Evolutionary conservation across 345 rosid genomes (phyloP), one percentile per base, ranked within the genome.

Genomic region (Populus deltoides): DNA sequence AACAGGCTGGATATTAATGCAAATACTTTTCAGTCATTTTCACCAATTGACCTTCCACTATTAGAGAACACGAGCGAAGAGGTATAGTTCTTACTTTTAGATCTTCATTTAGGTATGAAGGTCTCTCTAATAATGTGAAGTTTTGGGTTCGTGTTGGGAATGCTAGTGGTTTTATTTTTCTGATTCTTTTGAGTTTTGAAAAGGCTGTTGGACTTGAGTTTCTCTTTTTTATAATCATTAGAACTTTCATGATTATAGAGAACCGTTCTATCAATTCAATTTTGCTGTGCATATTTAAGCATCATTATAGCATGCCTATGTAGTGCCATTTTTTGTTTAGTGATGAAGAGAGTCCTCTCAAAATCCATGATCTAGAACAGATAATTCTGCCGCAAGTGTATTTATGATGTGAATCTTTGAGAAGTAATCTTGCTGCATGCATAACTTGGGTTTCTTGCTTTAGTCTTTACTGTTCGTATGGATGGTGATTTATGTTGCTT

Each of bases 41-140:
- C 88, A 70, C 67, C 83, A 63, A 77, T 84, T 79, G 87, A 83
- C 81, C 80, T 80, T 81, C 88, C 89, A 76, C 81, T 91, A 78
- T 80, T 90, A 86, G 90, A 84, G 69, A 66, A 81, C 65, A 70
- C 8, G 72, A 81, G 79, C 33, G 73, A 84, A 81, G 87, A 90
- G 91, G 93, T 87, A 88, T 72, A 77, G 33, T 47, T 47, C 18
- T 47, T 47, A 15, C 51, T 47, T 12, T 2, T 13, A 47, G 18
- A 47, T 47, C 51, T 47, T 47, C 38, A 20, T 67, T 55, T 69
- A 41, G 24, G 61, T 76, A 47, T 31, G 8, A 73, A n/a, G 65
- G 22, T 45, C n/a, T 31, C 72, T 75, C 62, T 36, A 17, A 10
- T 45, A n/a, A n/a, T 1, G 20, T 36, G 63, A 59, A 59, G 24